Percentiles rank a stretch among this genome's conserved stretches.
These are phyloP conservation scores for Penicillium canariense DNA, from an alignment of 495 filamentous ascomycete genomes.

Conservation along the genomic window DNA sequence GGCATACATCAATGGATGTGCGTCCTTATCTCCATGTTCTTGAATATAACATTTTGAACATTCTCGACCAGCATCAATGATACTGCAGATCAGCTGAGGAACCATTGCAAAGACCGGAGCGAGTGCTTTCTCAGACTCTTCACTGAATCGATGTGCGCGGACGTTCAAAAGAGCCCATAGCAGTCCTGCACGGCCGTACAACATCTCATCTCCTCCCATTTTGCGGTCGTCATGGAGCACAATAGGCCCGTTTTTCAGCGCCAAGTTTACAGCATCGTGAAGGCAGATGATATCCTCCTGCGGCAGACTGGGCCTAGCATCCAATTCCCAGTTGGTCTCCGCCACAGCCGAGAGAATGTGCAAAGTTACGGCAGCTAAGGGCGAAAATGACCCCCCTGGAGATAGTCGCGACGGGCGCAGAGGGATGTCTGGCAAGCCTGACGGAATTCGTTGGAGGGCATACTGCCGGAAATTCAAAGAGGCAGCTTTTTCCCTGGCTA, in stretches of 20 bases:
- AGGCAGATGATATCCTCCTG: slow-evolving; percentile 29
- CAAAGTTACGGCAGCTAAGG: slow-evolving; percentile 26
- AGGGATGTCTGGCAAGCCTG: slow-evolving; percentile 25
- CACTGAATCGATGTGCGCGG: slow-evolving; percentile 22
- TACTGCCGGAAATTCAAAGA: slow-evolving; percentile 26
- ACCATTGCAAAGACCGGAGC: slow-evolving; percentile 25
- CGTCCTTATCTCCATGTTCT: slow-evolving; percentile 30
- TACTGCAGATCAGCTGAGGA: slow-evolving; percentile 31
- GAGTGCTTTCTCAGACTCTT: slow-evolving; percentile 16
- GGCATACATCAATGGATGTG: slow-evolving; percentile 47
- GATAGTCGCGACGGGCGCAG: slow-evolving; percentile 32
- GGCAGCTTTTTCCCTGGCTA: slow-evolving; percentile 8
- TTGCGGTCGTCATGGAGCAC: slow-evolving; percentile 28
- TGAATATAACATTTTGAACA: slow-evolving; percentile 30
- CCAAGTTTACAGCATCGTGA: slow-evolving; percentile 27
- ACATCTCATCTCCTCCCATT: slow-evolving; percentile 42
- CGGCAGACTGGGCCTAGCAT: slow-evolving; percentile 11
- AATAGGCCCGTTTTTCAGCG: slow-evolving; percentile 34
- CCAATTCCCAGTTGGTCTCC: slow-evolving; percentile 7
- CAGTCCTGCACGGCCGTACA: slow-evolving; percentile 45
- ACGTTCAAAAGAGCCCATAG: slow-evolving; percentile 43
- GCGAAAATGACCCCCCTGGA: slow-evolving; percentile 31
- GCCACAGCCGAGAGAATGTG: slow-evolving; percentile 23
- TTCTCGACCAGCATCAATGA: slow-evolving; percentile 36
- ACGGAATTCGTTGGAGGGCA: slow-evolving; percentile 31